A percentile compares a stretch with the other conserved stretches of the same genome.
Conservation (phyloP, 441 rosid species). For the Brassica hybrid region DNA sequence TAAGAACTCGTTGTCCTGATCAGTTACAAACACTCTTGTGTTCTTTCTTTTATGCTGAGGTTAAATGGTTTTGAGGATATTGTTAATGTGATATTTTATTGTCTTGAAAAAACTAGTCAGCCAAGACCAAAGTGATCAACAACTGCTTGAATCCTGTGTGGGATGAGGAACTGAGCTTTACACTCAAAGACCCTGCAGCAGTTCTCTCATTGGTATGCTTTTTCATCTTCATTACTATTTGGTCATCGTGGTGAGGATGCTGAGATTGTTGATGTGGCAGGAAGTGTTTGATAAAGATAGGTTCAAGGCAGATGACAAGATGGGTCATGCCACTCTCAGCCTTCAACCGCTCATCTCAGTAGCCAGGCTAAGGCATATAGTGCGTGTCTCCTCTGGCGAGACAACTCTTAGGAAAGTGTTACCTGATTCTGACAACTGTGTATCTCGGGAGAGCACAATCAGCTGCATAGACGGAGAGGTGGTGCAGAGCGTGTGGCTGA, state of each 20-base stretch:
- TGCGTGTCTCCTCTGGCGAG: slow-evolving; percentile 74
- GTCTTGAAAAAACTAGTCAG: slow-evolving; percentile 57
- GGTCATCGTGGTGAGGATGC: slow-evolving; percentile 23
- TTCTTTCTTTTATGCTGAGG: no score
- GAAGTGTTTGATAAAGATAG: slow-evolving; percentile 97
- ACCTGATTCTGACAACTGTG: slow-evolving; percentile 80
- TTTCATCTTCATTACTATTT: neutral
- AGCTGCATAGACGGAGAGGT: slow-evolving; percentile 76
- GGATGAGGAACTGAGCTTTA: slow-evolving; percentile 87
- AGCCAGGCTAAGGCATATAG: slow-evolving; percentile 75
- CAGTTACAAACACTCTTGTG: no score
- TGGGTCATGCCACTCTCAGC: slow-evolving; percentile 89
- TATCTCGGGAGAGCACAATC: slow-evolving; percentile 83
- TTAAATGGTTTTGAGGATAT: slow-evolving; percentile 1
- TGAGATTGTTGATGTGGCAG: slow-evolving; percentile 46
- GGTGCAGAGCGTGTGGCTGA: slow-evolving; percentile 92
- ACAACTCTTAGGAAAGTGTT: slow-evolving; percentile 79
- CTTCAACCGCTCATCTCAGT: slow-evolving; percentile 90
- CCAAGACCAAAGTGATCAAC: slow-evolving; percentile 89
- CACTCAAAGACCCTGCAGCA: slow-evolving; percentile 74
- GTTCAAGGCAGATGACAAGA: slow-evolving; percentile 96
- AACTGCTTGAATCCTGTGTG: slow-evolving; percentile 95
- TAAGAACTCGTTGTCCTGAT: no score
- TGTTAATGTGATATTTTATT: neutral
- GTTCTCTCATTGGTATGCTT: slow-evolving; percentile 60